Percentiles rank a stretch among this genome's conserved stretches.
phyloP scores from a whole-genome alignment of 176 grass and related monocot genomes.

The Juncus inflexus region DNA sequence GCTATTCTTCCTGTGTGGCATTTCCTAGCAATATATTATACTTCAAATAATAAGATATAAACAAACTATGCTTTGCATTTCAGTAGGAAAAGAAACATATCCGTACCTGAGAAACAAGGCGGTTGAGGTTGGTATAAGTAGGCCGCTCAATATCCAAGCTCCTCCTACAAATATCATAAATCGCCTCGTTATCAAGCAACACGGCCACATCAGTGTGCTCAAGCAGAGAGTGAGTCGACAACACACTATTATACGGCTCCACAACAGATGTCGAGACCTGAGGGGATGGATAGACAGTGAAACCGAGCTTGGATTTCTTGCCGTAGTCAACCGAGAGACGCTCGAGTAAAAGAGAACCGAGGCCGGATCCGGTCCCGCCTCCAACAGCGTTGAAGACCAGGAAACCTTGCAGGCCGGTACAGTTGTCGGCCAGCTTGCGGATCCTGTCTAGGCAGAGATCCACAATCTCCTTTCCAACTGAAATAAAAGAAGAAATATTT shows the following conservation, averaged over 20 bases:
- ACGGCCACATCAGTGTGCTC: slow-evolving; percentile 27
- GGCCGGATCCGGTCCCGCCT: slow-evolving; percentile 12
- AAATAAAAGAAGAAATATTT: not conserved
- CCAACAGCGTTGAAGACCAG: not conserved
- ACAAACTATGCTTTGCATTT: no score
- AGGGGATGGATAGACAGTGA: slow-evolving; percentile 24
- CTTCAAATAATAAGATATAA: no score
- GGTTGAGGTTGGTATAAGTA: slow-evolving; percentile 26
- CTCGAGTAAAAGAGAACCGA: slow-evolving; percentile 24
- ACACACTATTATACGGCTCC: slow-evolving; percentile 25
- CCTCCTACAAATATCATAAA: slow-evolving; percentile 23
- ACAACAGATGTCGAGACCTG: slow-evolving; percentile 27
- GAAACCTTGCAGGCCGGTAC: slow-evolving; percentile 21
- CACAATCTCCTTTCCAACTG: slow-evolving; percentile 29
- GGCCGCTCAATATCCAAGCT: slow-evolving; percentile 22
- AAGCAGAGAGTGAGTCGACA: slow-evolving; percentile 22
- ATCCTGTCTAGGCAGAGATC: slow-evolving; percentile 23
- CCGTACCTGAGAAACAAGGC: slow-evolving; percentile 26
- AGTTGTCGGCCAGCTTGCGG: slow-evolving; percentile 26
- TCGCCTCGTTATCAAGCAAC: slow-evolving; percentile 26
- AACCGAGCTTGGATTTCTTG: slow-evolving; percentile 5
- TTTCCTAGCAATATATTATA: no score
- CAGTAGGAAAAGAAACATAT: no score
- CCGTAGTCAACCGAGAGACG: slow-evolving; percentile 13
- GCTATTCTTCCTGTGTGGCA: no score